phyloP scores from a whole-genome alignment of 768 basidiomycete genomes.

The Ramaria sp. region DNA sequence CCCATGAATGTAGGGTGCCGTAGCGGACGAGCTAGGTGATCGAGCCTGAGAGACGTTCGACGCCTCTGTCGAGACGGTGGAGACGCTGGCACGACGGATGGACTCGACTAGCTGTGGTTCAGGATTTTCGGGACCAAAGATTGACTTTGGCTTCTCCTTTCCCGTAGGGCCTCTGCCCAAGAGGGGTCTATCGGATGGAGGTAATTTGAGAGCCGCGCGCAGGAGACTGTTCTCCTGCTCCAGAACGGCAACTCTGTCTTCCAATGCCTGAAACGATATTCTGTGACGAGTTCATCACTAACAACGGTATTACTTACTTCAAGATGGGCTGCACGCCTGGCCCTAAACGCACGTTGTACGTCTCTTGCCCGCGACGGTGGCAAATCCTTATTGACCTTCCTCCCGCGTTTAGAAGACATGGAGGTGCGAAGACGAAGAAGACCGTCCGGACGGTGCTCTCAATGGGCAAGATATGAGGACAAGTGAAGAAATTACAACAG shows the following conservation, averaged over 20 bases:
- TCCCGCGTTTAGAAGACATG: conserved; percentile 82
- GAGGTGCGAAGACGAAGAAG: conserved; percentile 13
- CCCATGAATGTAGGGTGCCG: conserved; percentile 1
- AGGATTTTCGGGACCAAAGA: background rate
- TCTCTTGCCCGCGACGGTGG: conserved; percentile 67
- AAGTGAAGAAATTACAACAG: conserved; percentile 6
- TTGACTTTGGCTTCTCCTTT: conserved; percentile 62
- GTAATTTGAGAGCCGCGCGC: conserved; percentile 59
- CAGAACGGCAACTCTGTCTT: conserved; percentile 68
- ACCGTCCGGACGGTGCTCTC: conserved; percentile 9
- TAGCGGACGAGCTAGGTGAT: background rate
- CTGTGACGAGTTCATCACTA: conserved; percentile 17
- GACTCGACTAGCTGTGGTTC: background rate
- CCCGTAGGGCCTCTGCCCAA: conserved; percentile 83
- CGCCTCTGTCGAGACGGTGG: conserved; percentile 7
- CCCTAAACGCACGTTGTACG: conserved; percentile 83
- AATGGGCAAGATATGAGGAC: conserved; percentile 2
- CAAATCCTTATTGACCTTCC: conserved; percentile 72
- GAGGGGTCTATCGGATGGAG: conserved; percentile 58
- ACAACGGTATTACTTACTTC: conserved; percentile 36
- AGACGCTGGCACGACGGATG: conserved; percentile 8
- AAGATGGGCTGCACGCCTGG: conserved; percentile 78
- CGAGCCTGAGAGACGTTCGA: conserved; percentile 7
- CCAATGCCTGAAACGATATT: conserved; percentile 52
- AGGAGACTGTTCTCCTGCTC: conserved; percentile 76